A percentile compares a stretch with the other conserved stretches of the same genome.
phyloP scores from a whole-genome alignment of 2,329 filamentous ascomycete species.

The Aspergillus pseudoviridinutans region DNA sequence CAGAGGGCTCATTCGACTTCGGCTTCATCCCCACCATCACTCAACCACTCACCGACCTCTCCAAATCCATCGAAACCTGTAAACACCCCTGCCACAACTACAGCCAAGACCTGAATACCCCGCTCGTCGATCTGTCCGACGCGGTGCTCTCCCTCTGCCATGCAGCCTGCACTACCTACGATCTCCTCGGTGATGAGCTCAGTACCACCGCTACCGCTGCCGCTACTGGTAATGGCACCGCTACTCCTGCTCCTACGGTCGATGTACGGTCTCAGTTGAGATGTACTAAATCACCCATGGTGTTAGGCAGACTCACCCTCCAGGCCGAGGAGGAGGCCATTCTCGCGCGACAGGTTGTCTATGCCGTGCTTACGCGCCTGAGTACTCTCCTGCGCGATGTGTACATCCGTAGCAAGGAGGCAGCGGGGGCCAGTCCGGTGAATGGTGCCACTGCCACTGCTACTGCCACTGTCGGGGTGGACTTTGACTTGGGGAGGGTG shows the following conservation, averaged over 20 bases:
- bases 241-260: background rate
- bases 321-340: conserved; percentile 1
- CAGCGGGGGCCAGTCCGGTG: background rate
- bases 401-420: background rate
- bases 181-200: background rate
- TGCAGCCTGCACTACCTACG: background rate
- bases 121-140: background rate
- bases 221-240: background rate
- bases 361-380: background rate
- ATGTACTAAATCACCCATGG: conserved; percentile 1
- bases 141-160: conserved; percentile 1
- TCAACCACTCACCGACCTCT: conserved; percentile 1
- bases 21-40: conserved; percentile 1
- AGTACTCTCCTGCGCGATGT: conserved; percentile 2
- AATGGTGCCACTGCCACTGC: no score
- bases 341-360: conserved; percentile 2
- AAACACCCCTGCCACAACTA: background rate
- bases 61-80: background rate
- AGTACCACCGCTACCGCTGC: background rate
- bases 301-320: conserved; percentile 1
- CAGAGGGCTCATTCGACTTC: background rate
- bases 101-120: background rate
- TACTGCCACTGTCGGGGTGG: no score
- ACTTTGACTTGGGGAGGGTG: no score
- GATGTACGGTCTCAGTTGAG: background rate